Evolutionary conservation across 495 filamentous ascomycete genomes (phyloP).

Genomic region (Neurospora terricola): DNA sequence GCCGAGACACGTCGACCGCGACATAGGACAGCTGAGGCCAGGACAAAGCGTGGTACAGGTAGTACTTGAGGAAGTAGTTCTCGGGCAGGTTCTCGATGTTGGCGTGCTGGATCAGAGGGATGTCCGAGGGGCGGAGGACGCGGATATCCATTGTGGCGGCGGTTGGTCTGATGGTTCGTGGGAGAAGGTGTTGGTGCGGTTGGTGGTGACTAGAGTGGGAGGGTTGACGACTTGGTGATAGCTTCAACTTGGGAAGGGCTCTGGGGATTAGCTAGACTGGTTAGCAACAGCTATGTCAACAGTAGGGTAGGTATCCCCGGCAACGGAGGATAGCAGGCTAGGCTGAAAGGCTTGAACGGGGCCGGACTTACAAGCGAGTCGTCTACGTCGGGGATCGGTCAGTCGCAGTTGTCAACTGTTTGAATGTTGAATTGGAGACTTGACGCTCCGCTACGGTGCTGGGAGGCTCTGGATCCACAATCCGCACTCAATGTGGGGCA

Average conservation of each 20-base stretch:
- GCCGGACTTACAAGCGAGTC: neutral
- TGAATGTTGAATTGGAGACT: neutral
- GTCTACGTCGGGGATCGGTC: neutral
- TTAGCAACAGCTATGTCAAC: neutral
- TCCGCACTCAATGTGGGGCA: slow-evolving; percentile 3
- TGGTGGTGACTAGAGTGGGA: too few relatives aligned
- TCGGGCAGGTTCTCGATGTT: slow-evolving; percentile 98
- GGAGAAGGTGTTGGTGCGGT: neutral
- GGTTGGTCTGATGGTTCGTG: neutral
- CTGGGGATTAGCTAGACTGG: neutral
- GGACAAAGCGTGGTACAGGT: slow-evolving; percentile 96
- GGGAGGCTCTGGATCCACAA: neutral
- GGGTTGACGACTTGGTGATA: neutral
- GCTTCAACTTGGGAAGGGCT: slow-evolving; percentile 2
- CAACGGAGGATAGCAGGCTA: neutral
- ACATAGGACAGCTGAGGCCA: slow-evolving; percentile 97
- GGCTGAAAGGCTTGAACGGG: neutral
- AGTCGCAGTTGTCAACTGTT: neutral
- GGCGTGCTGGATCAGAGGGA: slow-evolving; percentile 91
- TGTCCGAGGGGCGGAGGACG: slow-evolving; percentile 62
- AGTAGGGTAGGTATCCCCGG: neutral
- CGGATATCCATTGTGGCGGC: slow-evolving; percentile 61
- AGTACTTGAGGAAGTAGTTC: slow-evolving; percentile 99
- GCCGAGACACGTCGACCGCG: slow-evolving; percentile 78
- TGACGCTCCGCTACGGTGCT: neutral